phyloP scores from a whole-genome alignment of 1,284 basidiomycete genomes.

The Cryptococcus sp. region DNA sequence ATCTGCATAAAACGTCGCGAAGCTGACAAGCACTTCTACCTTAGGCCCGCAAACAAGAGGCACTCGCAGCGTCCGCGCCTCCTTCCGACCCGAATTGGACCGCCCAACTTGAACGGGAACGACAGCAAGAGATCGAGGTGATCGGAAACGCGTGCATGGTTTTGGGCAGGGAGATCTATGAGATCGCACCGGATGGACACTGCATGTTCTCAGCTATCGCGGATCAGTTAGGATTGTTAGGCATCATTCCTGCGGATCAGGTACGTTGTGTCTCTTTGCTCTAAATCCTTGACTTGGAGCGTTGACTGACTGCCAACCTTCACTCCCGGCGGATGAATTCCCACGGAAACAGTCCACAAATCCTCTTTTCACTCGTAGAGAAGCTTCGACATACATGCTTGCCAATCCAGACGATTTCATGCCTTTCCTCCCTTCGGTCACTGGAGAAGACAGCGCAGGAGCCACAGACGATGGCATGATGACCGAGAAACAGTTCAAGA shows the following conservation, averaged over 20 bases:
- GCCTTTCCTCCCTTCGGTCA: conserved; percentile 81
- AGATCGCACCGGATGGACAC: conserved; percentile 94
- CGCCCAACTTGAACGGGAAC: conserved; percentile 67
- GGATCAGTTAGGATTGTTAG: conserved; percentile 62
- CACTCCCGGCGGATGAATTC: not conserved
- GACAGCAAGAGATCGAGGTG: conserved; percentile 69
- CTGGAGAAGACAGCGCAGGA: conserved; percentile 74
- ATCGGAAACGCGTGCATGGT: conserved; percentile 70
- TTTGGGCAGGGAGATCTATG: conserved; percentile 67
- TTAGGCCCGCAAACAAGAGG: conserved; percentile 75
- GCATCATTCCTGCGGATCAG: conserved; percentile 37
- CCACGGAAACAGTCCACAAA: conserved; percentile 27
- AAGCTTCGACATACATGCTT: conserved; percentile 81
- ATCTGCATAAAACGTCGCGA: not conserved
- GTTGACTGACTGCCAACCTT: not conserved
- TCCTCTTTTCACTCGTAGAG: conserved; percentile 59
- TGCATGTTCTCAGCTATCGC: conserved; percentile 92
- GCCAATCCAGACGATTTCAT: conserved; percentile 86
- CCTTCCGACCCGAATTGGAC: conserved; percentile 65
- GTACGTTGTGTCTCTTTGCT: conserved; percentile 14
- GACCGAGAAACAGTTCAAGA: conserved; percentile 66
- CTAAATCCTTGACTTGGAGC: not conserved
- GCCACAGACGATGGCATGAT: conserved; percentile 72
- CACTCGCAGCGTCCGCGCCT: conserved; percentile 63
- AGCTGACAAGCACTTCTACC: not conserved